phyloP scores from a whole-genome alignment of 108 stramenopile genomes.

The Nitzschia sp. region DNA sequence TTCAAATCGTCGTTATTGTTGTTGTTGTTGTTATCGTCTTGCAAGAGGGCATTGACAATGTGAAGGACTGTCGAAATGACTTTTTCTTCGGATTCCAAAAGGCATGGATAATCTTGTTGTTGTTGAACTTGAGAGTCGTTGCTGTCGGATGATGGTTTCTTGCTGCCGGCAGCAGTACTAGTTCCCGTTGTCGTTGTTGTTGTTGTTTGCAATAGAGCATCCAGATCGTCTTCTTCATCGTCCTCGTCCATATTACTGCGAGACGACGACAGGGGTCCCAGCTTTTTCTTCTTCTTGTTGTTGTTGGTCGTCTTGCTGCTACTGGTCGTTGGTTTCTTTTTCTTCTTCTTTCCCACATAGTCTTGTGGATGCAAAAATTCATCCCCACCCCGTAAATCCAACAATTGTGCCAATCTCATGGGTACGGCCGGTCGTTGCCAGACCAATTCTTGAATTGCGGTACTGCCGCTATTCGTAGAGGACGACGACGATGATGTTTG shows the following conservation, averaged over 20 bases:
- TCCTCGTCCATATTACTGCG: background rate
- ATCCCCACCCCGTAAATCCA: slow-evolving; percentile 68
- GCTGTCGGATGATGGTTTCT: background rate
- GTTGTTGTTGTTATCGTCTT: too few species aligned
- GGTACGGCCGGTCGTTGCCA: slow-evolving; percentile 53
- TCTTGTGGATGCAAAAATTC: slow-evolving; percentile 42
- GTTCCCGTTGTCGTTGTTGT: slow-evolving; percentile 8
- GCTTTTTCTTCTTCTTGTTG: background rate
- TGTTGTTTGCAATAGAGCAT: slow-evolving; percentile 53
- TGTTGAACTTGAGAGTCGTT: background rate
- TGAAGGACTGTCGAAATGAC: slow-evolving; percentile 47
- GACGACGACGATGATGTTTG: slow-evolving; percentile 34
- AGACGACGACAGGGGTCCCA: slow-evolving; percentile 8
- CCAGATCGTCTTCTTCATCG: slow-evolving; percentile 63
- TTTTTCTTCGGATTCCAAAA: slow-evolving; percentile 41
- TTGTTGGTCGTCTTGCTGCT: background rate
- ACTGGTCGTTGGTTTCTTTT: background rate
- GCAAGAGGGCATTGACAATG: slow-evolving; percentile 55
- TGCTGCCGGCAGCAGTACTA: background rate
- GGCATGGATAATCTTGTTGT: slow-evolving; percentile 19
- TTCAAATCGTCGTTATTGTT: slow-evolving; percentile 29
- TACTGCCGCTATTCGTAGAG: too few species aligned
- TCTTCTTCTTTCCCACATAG: background rate
- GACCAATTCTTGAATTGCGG: slow-evolving; percentile 38
- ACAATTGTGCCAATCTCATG: slow-evolving; percentile 52